Percentiles rank a stretch among this genome's conserved stretches.
Conservation (phyloP, 2,329 filamentous ascomycete species). For the Thelonectria rubi region DNA sequence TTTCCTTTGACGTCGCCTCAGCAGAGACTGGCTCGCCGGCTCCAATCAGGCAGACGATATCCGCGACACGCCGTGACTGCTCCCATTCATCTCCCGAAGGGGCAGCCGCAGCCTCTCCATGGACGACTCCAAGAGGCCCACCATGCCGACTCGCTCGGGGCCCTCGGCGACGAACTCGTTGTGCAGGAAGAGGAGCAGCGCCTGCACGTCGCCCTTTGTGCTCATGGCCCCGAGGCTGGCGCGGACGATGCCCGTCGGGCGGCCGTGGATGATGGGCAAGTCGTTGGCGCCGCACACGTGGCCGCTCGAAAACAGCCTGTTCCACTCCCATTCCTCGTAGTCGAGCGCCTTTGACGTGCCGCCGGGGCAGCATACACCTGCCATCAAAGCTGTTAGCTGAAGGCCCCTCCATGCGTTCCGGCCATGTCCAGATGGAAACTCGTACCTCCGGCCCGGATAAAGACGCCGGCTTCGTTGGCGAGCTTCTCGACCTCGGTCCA, state of each 20-base stretch:
- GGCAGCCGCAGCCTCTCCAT: constrained; percentile 24
- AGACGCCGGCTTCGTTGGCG: constrained; percentile 65
- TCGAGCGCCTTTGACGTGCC: constrained; percentile 57
- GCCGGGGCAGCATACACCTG: constrained; percentile 59
- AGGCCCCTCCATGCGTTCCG: no score
- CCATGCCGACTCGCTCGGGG: neutral
- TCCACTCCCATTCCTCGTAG: constrained; percentile 64
- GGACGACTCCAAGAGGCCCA: constrained; percentile 24
- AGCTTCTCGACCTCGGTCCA: constrained; percentile 67
- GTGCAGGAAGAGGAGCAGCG: constrained; percentile 57
- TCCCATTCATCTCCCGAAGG: constrained; percentile 28
- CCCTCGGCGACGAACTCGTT: constrained; percentile 30
- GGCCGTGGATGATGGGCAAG: constrained; percentile 61
- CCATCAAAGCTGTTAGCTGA: constrained; percentile 6
- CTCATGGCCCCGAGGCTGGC: constrained; percentile 71
- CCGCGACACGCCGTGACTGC: constrained; percentile 16
- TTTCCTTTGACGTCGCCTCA: no score
- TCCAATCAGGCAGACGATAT: constrained; percentile 17
- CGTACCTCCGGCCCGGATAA: constrained; percentile 64
- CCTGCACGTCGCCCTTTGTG: constrained; percentile 62
- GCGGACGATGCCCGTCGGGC: constrained; percentile 68
- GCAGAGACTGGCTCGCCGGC: neutral
- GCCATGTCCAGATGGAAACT: no score
- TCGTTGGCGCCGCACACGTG: constrained; percentile 66
- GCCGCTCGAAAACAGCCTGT: constrained; percentile 62